Conservation (phyloP, 2,329 filamentous ascomycete genomes). For the Lachnellula arida region DNA sequence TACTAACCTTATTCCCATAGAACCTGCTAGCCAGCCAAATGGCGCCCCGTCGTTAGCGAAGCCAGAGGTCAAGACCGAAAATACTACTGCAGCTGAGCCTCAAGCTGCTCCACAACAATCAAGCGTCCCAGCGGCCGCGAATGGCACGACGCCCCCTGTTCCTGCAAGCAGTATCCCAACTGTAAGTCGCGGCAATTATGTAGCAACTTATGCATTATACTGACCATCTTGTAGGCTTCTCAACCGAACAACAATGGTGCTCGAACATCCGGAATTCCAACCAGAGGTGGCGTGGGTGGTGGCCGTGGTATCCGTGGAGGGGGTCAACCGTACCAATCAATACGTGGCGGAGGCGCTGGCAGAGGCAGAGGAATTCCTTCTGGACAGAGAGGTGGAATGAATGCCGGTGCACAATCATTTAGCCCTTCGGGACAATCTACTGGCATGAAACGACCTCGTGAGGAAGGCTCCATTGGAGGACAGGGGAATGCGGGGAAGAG, state of each 20-base stretch:
- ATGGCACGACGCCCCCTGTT: constrained; percentile 14
- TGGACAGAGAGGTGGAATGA: constrained; percentile 29
- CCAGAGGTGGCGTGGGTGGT: constrained; percentile 22
- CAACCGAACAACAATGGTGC: constrained; percentile 17
- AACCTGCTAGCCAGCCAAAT: constrained; percentile 17
- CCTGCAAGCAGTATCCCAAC: constrained; percentile 25
- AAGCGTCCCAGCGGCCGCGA: constrained; percentile 12
- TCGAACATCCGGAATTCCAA: constrained; percentile 28
- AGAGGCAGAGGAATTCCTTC: constrained; percentile 26
- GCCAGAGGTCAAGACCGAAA: constrained; percentile 20
- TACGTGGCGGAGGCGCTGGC: constrained; percentile 19
- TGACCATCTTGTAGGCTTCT: constrained; percentile 17
- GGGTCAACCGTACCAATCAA: constrained; percentile 17
- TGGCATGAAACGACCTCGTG: constrained; percentile 29
- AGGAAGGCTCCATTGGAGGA: constrained; percentile 31
- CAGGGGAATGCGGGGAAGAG: constrained; percentile 40
- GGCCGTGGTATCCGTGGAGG: constrained; percentile 23
- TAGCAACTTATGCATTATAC: background rate
- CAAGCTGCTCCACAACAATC: constrained; percentile 8
- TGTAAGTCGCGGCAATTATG: constrained; percentile 18
- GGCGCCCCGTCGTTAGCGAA: constrained; percentile 11
- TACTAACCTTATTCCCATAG: constrained; percentile 9
- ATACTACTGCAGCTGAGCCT: constrained; percentile 2
- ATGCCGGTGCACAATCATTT: constrained; percentile 28
- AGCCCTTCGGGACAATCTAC: constrained; percentile 22